These are phyloP conservation scores for Metroxylon sagu DNA, from an alignment of 176 grass and related monocot species.

Conservation along the genomic window DNA sequence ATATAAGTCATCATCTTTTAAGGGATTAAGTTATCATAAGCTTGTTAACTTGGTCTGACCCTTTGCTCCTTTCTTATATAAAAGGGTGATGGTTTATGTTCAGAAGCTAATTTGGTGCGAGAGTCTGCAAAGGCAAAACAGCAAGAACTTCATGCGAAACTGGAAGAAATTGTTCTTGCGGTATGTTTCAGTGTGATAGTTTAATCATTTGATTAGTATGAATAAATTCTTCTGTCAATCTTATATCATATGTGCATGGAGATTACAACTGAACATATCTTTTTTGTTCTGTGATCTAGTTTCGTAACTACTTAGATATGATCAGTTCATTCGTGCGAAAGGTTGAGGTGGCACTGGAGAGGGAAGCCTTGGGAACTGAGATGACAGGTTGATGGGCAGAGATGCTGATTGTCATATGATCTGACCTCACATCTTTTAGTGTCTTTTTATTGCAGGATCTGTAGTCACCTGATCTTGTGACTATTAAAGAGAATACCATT, in stretches of 20 bases:
- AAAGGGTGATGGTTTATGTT: constrained; percentile 36
- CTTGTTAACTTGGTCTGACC: not conserved
- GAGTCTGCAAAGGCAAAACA: constrained; percentile 19
- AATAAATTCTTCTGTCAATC: not conserved
- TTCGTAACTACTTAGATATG: constrained; percentile 20
- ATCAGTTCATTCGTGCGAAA: constrained; percentile 15
- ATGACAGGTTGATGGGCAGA: not conserved
- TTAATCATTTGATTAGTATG: not conserved
- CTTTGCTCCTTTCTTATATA: constrained; percentile 2
- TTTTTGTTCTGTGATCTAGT: constrained; percentile 19
- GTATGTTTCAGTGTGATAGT: constrained; percentile 27
- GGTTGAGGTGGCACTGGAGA: constrained; percentile 23
- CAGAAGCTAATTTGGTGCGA: constrained; percentile 19
- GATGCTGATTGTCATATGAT: too few relatives aligned
- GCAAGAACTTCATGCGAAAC: constrained; percentile 32
- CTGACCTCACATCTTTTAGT: too few relatives aligned
- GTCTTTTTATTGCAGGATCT: too few relatives aligned
- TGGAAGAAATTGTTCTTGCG: constrained; percentile 26
- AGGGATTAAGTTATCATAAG: not conserved
- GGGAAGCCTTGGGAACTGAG: constrained; percentile 1
- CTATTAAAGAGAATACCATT: too few relatives aligned
- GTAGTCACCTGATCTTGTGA: too few relatives aligned
- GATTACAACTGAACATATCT: constrained; percentile 8
- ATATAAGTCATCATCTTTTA: too few relatives aligned
- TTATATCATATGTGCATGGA: not conserved